Evolutionary conservation across 768 basidiomycete genomes (phyloP).

Genomic region (Boletus eberwhitei): DNA sequence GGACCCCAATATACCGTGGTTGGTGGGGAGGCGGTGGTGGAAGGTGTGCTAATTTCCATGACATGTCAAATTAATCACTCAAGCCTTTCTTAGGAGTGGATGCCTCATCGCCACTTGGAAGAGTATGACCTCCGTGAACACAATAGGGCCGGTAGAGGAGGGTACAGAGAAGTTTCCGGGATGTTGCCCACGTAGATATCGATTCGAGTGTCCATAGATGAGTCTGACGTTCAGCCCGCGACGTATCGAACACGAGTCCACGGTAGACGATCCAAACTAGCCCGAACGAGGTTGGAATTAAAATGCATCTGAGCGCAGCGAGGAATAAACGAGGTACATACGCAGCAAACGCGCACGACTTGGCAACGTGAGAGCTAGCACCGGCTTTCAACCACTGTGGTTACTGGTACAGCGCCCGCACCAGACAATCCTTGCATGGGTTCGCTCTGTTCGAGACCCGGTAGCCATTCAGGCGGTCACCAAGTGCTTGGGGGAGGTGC

Average conservation of each 20-base stretch:
- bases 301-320: constrained; percentile 6
- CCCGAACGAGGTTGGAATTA: not conserved
- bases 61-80: constrained; percentile 19
- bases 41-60: constrained; percentile 51
- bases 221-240: not conserved
- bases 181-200: constrained; percentile 21
- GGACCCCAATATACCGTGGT: constrained; percentile 60
- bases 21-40: constrained; percentile 72
- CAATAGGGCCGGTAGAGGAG: constrained; percentile 33
- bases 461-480: constrained; percentile 40
- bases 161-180: constrained; percentile 44
- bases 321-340: constrained; percentile 22
- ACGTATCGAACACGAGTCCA: not conserved
- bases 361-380: constrained; percentile 16
- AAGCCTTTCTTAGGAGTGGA: constrained; percentile 28
- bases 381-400: not conserved
- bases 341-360: constrained; percentile 4
- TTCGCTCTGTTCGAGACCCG: constrained; percentile 54
- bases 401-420: not conserved
- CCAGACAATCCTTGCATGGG: constrained; percentile 40
- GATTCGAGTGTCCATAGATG: not conserved
- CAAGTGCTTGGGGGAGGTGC: constrained; percentile 46
- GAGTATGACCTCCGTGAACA: constrained; percentile 47
- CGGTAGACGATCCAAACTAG: not conserved
- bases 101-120: constrained; percentile 51